phyloP scores from a whole-genome alignment of 2,329 filamentous ascomycete species.

The Aspergillus ochraceus region DNA sequence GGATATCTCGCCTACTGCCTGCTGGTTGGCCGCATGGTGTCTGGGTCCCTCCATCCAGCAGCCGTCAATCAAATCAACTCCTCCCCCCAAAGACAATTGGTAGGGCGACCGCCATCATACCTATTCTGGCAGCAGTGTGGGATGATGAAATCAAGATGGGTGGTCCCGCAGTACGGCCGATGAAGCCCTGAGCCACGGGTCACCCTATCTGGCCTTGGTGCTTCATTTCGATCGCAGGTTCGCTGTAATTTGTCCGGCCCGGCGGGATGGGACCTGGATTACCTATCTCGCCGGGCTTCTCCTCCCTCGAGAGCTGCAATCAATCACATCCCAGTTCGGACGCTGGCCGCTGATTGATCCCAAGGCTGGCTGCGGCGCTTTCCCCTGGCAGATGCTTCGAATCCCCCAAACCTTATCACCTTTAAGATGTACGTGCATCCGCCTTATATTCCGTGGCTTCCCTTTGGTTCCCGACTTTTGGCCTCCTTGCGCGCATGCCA shows the following conservation, averaged over 20 bases:
- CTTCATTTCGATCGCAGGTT: background rate
- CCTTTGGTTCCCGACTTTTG: conserved; percentile 4
- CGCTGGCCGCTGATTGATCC: background rate
- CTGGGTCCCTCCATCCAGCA: background rate
- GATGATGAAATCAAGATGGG: background rate
- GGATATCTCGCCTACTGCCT: too few relatives aligned
- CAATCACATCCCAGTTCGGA: background rate
- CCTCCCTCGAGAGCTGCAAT: background rate
- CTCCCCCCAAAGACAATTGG: background rate
- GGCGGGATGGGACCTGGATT: background rate
- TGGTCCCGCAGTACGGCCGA: background rate
- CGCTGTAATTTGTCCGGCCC: background rate
- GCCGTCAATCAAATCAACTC: background rate
- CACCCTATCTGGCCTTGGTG: background rate
- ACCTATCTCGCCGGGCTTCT: background rate
- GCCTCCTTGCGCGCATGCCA: conserved; percentile 8
- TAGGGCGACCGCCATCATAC: background rate
- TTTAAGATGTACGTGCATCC: conserved; percentile 1
- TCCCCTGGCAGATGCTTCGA: conserved; percentile 1
- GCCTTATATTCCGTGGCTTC: background rate
- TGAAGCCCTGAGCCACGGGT: background rate
- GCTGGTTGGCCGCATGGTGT: background rate
- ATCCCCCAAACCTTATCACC: conserved; percentile 6
- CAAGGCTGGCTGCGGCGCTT: background rate
- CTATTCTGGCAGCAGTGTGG: background rate